Evolutionary conservation across 1,139 yeast species (phyloP), one percentile per base, ranked within the genome.

Genomic region (Ashbya aceris): DNA sequence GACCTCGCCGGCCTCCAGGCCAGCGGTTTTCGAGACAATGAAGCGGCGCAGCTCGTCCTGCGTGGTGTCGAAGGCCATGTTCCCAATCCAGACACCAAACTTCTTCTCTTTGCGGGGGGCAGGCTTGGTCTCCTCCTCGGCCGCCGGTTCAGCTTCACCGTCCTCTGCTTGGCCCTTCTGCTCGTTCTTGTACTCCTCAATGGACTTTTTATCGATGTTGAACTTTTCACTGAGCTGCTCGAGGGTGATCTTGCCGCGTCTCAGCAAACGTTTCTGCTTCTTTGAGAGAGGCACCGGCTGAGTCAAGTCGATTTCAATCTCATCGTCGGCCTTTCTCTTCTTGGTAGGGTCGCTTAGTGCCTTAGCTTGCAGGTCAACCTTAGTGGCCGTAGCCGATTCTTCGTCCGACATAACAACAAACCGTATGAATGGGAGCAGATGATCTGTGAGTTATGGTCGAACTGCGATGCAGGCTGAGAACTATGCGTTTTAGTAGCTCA

Each of bases 31-130:
- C 8, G 76, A 71, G 3, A 72, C 66, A 8, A 91, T 65, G 49
- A 83, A 87, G 43, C 80, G 70, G 9, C 69, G 67, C 20, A 91
- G 60, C 48, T 87, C 95, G 33, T 83, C 93, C 53, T 74, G 78
- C 1, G 80, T 72, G 6, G 96, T 87, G 43, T 84, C 93, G 55
- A 83, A 93, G 0, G 96, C 74, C 51, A 93, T 65, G 60, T 91
- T 93, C 38, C 98, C 98, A 37, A 91, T 75, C 98, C 98, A 91
- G 23, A 87, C 93, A 37, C 94, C 95, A 54, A 68, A 77, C 43
- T 72, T 74, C 71, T 72, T 52, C 60, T 66, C 41, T 56, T 53
- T 46, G 49, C 56, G 46, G 50, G 28, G 9, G 6, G 12, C 13
- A 14, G n/a, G n/a, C 27, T 34, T 29, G 3, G n/a, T 4, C 14